Conservation (phyloP, 495 filamentous ascomycete genomes). For the Echria macrotheca region DNA sequence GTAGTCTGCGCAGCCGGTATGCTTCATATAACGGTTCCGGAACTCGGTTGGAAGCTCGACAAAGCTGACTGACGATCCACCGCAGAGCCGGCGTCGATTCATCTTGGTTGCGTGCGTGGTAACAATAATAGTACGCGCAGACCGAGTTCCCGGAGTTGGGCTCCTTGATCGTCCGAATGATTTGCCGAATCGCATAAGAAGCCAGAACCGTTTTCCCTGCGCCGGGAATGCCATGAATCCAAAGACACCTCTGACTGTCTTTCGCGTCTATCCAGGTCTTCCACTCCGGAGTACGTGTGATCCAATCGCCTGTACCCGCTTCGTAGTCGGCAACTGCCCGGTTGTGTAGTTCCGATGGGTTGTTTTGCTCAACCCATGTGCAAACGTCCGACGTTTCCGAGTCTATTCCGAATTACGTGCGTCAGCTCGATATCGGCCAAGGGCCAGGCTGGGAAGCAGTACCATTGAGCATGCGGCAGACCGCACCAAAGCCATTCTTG, state of each 20-base stretch:
- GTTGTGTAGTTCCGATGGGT: slow-evolving; percentile 19
- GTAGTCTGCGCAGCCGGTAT: slow-evolving; percentile 5
- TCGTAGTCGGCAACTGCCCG: slow-evolving; percentile 17
- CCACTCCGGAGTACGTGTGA: slow-evolving; percentile 24
- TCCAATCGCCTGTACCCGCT: slow-evolving; percentile 22
- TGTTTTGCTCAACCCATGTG: slow-evolving; percentile 6
- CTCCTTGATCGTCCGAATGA: slow-evolving; percentile 2
- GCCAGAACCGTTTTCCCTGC: slow-evolving; percentile 38
- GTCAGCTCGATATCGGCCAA: too few relatives aligned
- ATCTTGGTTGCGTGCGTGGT: slow-evolving; percentile 30
- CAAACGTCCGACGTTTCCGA: not conserved
- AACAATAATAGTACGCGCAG: slow-evolving; percentile 38
- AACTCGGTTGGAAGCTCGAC: slow-evolving; percentile 21
- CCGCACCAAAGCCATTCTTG: too few relatives aligned
- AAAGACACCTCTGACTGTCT: slow-evolving; percentile 24
- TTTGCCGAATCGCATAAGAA: slow-evolving; percentile 27
- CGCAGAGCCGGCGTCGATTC: slow-evolving; percentile 25
- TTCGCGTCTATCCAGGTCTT: slow-evolving; percentile 18
- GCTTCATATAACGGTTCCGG: slow-evolving; percentile 13
- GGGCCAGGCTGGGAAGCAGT: too few relatives aligned
- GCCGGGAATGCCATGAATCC: slow-evolving; percentile 40
- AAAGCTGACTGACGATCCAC: slow-evolving; percentile 27
- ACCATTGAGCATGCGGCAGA: too few relatives aligned
- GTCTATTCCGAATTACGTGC: too few relatives aligned
- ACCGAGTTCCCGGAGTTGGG: slow-evolving; percentile 11